Evolutionary conservation across 805 yeast species (phyloP).

Genomic region (Saturnispora besseyi): DNA sequence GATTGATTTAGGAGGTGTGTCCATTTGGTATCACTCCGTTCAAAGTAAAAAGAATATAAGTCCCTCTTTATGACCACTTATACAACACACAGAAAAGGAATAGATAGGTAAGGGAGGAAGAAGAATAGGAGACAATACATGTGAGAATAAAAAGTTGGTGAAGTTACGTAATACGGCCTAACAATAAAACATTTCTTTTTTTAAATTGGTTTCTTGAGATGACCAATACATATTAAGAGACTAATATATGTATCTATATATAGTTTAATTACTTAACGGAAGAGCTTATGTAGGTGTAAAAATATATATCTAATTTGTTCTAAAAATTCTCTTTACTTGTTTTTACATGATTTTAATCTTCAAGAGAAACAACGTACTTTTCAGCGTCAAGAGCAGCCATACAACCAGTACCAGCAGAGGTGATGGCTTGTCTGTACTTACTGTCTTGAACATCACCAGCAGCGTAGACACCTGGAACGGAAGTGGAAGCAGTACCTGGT

Average conservation of each 20-base stretch:
- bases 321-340: background rate
- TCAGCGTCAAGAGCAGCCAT: constrained; percentile 98
- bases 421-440: constrained; percentile 95
- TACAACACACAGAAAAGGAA: too few species aligned
- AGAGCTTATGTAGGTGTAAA: too few species aligned
- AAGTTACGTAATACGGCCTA: too few species aligned
- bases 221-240: too few species aligned
- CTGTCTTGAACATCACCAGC: constrained; percentile 99
- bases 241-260: too few species aligned
- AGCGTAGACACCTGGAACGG: constrained; percentile 87
- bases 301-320: background rate
- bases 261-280: too few species aligned
- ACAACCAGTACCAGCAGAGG: constrained; percentile 99
- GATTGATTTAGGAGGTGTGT: background rate
- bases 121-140: too few species aligned
- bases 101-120: too few species aligned
- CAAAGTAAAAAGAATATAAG: background rate
- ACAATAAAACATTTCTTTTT: too few species aligned
- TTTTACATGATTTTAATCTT: constrained; percentile 19
- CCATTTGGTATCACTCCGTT: background rate
- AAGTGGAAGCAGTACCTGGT: constrained; percentile 84
- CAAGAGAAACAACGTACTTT: constrained; percentile 54
- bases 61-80: too few species aligned
- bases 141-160: too few species aligned
- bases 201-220: too few species aligned